Conservation (phyloP, 192 early-diverging fungal species). For the Neocallimastix lanati region DNA sequence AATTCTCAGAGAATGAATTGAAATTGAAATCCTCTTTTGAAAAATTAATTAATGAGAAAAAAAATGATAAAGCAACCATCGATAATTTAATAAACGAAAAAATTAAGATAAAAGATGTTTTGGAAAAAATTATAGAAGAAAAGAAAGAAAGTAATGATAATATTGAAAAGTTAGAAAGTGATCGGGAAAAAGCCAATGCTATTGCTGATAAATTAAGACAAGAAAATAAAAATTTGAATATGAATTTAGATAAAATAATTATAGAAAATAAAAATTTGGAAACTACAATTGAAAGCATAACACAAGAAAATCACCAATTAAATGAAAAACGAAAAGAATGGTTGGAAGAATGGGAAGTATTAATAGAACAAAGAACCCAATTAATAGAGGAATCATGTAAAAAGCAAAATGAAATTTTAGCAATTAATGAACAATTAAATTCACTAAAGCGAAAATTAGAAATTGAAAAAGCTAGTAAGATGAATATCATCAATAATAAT, state of each 20-base stretch:
- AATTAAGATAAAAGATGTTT: not conserved
- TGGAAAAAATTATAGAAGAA: not conserved
- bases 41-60: not conserved
- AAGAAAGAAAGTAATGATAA: not conserved
- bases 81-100: not conserved
- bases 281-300: not conserved
- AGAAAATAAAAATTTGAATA: not conserved
- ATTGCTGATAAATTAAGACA: not conserved
- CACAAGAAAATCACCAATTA: not conserved
- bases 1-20: not conserved
- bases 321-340: not conserved
- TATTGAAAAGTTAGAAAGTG: not conserved
- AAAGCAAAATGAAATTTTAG: not conserved
- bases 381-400: not conserved
- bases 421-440: not conserved
- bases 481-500: not conserved
- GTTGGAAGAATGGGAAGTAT: not conserved
- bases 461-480: not conserved
- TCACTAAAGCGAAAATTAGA: not conserved
- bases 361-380: not conserved
- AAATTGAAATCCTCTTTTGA: not conserved
- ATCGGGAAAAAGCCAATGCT: not conserved
- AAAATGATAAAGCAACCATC: not conserved
- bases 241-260: not conserved
- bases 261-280: not conserved